phyloP scores from a whole-genome alignment of 1,284 basidiomycete genomes.

The Cryptococcus wingfieldii region DNA sequence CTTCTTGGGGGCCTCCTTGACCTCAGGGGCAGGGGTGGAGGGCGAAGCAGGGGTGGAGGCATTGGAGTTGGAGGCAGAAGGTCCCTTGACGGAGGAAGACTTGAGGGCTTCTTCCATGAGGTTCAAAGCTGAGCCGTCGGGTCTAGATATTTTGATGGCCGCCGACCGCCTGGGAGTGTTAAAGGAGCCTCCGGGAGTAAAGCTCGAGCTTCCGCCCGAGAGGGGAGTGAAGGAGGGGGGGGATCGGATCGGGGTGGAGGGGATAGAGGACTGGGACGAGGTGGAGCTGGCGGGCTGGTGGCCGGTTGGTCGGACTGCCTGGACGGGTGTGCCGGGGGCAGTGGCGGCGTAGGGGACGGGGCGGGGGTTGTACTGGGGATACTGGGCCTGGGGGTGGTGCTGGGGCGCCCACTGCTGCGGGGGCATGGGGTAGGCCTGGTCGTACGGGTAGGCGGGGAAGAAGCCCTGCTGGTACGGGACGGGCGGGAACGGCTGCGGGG shows the following conservation, averaged over 20 bases:
- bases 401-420: slow-evolving; percentile 27
- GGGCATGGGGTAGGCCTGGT: slow-evolving; percentile 22
- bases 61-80: not conserved
- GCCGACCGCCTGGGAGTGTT: slow-evolving; percentile 32
- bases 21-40: not conserved
- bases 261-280: slow-evolving; percentile 24
- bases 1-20: slow-evolving; percentile 26
- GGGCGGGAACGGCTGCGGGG: slow-evolving; percentile 24
- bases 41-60: not conserved
- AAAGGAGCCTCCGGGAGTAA: slow-evolving; percentile 6
- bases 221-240: slow-evolving; percentile 29
- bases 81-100: slow-evolving; percentile 15
- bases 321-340: slow-evolving; percentile 31
- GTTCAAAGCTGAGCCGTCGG: slow-evolving; percentile 44
- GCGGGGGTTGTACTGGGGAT: slow-evolving; percentile 27
- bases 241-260: slow-evolving; percentile 27
- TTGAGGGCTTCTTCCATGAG: slow-evolving; percentile 32
- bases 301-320: slow-evolving; percentile 21
- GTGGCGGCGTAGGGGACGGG: slow-evolving; percentile 23
- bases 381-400: slow-evolving; percentile 28
- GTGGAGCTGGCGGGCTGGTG: slow-evolving; percentile 27
- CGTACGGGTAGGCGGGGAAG: slow-evolving; percentile 20
- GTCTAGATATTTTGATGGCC: slow-evolving; percentile 45
- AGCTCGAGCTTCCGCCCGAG: slow-evolving; percentile 35
- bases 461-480: slow-evolving; percentile 36